Conservation (phyloP, 495 filamentous ascomycete genomes). For the Aspergillus incahuasiensis region DNA sequence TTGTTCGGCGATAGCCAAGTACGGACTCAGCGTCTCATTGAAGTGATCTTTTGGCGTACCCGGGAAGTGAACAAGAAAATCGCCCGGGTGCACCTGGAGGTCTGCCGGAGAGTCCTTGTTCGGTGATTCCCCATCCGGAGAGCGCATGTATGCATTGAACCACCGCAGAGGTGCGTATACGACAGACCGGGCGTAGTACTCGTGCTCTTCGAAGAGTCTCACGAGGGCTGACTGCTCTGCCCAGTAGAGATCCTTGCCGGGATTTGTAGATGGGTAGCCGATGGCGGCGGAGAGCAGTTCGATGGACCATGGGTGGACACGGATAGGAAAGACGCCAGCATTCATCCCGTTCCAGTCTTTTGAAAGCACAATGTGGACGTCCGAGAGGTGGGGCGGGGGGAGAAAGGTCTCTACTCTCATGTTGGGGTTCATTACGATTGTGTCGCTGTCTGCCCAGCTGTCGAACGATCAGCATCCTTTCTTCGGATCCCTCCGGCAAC, state of each 20-base stretch:
- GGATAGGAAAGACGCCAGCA: conserved; percentile 50
- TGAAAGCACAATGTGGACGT: conserved; percentile 43
- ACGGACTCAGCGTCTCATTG: neutral
- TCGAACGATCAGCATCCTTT: neutral
- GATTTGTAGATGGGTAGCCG: conserved; percentile 39
- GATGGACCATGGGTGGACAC: conserved; percentile 46
- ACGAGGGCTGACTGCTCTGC: conserved; percentile 26
- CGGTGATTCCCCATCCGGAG: neutral
- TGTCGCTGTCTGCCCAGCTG: conserved; percentile 52
- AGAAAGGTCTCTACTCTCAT: conserved; percentile 50
- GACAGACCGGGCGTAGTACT: conserved; percentile 17
- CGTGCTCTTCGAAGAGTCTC: conserved; percentile 25
- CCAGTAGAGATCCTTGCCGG: conserved; percentile 30
- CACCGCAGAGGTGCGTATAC: neutral
- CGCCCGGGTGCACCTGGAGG: neutral
- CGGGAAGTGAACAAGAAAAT: conserved; percentile 1
- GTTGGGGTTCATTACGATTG: conserved; percentile 47
- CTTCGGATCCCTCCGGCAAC: too few relatives aligned
- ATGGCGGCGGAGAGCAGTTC: conserved; percentile 43
- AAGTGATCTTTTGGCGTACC: neutral
- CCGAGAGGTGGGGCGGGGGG: conserved; percentile 39
- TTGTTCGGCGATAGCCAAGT: neutral
- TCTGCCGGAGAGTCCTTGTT: neutral
- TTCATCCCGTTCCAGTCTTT: conserved; percentile 55
- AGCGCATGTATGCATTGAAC: conserved; percentile 2